Evolutionary conservation across 2,329 filamentous ascomycete species (phyloP), one percentile per base, ranked within the genome.

Genomic region (Bipolaris sorokiniana): DNA sequence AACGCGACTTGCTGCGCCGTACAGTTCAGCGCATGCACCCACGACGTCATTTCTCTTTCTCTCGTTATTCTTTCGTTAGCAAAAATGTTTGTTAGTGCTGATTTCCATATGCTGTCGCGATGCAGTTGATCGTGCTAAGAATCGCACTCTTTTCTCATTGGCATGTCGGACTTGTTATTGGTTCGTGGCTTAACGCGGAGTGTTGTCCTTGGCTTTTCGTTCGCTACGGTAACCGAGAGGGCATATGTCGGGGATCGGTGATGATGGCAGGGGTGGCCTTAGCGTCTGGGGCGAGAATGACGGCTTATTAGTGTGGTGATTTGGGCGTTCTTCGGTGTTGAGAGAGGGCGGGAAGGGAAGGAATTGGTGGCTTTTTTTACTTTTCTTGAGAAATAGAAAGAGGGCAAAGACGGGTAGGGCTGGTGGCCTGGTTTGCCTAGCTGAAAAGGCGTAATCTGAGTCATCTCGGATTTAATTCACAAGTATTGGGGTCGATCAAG

Each of bases 191-290:
- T 26, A 6, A 47, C 31, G 31, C 52, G 52, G 52, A 51, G 47
- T 51, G 40, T 5, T 7, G 38, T 51, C 52, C 52, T 42, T 36
- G 13, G 33, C 36, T 31, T 55, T 28, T 36, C 9, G 40, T 42
- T 55, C 38, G 52, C 52, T 55, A 45, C 26, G 45, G 28, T 49
- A 49, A 41, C 33, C 52, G 37, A 33, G 48, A 23, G 33, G 16
- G 23, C n/a, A 26, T 15, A 2, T 28, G 10, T 37, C 20, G 33
- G 20, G 46, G 7, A 31, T 34, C 13, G 9, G 18, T 31, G 42
- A 34, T 31, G 42, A 26, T 16, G 42, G 42, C 15, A 20, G 10
- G 16, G 23, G n/a, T n/a, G 42, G 42, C 18, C 20, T 42, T 15
- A 15, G n/a, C 26, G 9, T n/a, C n/a, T 31, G 23, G 41, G 41